A percentile compares a stretch with the other conserved stretches of the same genome.
Evolutionary conservation across 2,329 filamentous ascomycete genomes (phyloP).

Genomic region (Fusarium guadeloupense): DNA sequence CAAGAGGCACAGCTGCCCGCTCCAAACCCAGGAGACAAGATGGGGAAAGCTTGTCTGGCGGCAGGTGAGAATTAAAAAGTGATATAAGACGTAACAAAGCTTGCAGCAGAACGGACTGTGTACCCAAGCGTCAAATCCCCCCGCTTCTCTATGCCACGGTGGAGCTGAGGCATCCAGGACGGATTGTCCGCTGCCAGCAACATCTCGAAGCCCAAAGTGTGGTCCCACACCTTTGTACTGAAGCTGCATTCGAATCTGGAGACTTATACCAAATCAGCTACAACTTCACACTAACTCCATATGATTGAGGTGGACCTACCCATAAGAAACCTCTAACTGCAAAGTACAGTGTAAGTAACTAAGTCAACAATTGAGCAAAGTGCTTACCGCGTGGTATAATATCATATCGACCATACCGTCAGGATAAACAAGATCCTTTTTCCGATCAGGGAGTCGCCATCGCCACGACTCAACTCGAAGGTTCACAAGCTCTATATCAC

Average conservation of each 20-base stretch:
- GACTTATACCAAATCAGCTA: conserved; percentile 9
- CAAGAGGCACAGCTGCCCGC: conserved; percentile 16
- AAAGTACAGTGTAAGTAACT: conserved; percentile 10
- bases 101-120: conserved; percentile 18
- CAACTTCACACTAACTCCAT: not conserved
- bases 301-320: conserved; percentile 22
- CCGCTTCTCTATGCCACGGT: not conserved
- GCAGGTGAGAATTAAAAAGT: conserved; percentile 27
- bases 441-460: conserved; percentile 20
- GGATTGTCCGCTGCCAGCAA: not conserved
- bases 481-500: conserved; percentile 26
- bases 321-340: conserved; percentile 35
- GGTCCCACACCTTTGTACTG: conserved; percentile 4
- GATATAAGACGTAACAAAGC: conserved; percentile 26
- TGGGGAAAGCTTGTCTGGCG: conserved; percentile 36
- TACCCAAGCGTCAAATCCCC: not conserved
- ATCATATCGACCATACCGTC: conserved; percentile 36
- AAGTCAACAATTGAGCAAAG: not conserved
- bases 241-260: conserved; percentile 37
- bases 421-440: conserved; percentile 22
- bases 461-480: conserved; percentile 31
- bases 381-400: conserved; percentile 39
- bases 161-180: conserved; percentile 1
- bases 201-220: conserved; percentile 3
- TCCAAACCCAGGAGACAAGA: conserved; percentile 34